Base-by-base conservation (phyloP, 2,329 filamentous ascomycete genomes). In the Parascedosporium putredinis region DNA sequence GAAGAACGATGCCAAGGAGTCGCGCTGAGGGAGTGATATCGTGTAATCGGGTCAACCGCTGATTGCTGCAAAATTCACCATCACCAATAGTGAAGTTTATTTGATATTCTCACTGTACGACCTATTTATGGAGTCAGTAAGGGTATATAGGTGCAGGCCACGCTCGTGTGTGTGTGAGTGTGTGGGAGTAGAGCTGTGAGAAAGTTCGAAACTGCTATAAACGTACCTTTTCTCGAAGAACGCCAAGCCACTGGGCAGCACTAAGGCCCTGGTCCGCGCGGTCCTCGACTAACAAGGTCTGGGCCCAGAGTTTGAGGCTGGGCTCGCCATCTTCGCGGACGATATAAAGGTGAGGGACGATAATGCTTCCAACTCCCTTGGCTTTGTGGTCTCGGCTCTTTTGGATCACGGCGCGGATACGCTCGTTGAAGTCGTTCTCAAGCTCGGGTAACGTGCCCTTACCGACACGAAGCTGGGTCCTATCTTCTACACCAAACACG, bases 281-380 rank as follows among this genome's bases (percentile, higher is more conserved):
- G 68, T 98, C 93, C 68, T 98, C 93, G 44, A 98, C 85, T 59
- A 98, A 72, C 67, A 97, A 74, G 40, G 93, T 96, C 74, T 96
- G 91, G 42, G 93, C 93, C 93, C 93, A 98, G 55, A 97, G 73
- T 69, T 94, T 90, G 64, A 98, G 72, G 60, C 87, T 91, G 27
- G 93, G 93, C 69, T 98, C 93, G 48, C 93, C 93, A 61, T 97
- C 93, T 67, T 97, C 91, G 59, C 90, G 83, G 54, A 97, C 86
- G 58, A 97, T 77, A 64, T 97, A 98, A 51, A 98, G 73, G 60
- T 95, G 88, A 45, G 93, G 93, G 54, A 94, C 81, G n/a, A 84
- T 79, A 56, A 97, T 95, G 66, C 88, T 95, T 55, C 93, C 93
- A 14, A 93, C 90, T 2, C 90, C 89, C 62, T 89, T 86, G 25